A percentile compares a stretch with the other conserved stretches of the same genome.
These are phyloP conservation scores for Vigna trinervia DNA, from an alignment of 306 rosid genomes.

Conservation along the genomic window DNA sequence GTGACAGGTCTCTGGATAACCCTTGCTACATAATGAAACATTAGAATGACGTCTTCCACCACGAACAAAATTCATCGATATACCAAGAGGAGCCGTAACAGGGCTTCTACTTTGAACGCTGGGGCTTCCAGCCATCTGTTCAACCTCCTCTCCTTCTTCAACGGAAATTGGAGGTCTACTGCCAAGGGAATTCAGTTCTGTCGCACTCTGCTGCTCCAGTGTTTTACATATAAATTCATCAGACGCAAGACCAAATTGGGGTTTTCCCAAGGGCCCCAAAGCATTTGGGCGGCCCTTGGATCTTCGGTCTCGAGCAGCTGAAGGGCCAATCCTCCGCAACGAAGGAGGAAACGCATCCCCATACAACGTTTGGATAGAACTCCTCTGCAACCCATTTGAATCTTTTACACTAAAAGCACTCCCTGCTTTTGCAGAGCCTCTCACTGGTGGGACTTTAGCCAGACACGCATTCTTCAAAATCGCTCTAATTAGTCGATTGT, in stretches of 20 bases:
- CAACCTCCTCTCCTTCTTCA: constrained; percentile 99
- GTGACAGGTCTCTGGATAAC: constrained; percentile 69
- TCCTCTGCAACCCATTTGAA: constrained; percentile 56
- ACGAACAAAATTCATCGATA: constrained; percentile 61
- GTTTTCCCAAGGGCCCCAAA: constrained; percentile 66
- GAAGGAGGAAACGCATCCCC: constrained; percentile 65
- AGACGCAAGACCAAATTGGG: constrained; percentile 51
- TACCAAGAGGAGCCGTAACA: constrained; percentile 93
- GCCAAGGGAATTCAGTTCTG: constrained; percentile 91
- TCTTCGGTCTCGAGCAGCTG: constrained; percentile 53
- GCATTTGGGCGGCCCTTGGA: constrained; percentile 63
- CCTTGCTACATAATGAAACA: constrained; percentile 49
- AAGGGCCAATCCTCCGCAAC: constrained; percentile 58
- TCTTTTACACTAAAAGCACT: constrained; percentile 50
- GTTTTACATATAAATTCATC: constrained; percentile 60
- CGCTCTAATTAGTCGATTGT: constrained; percentile 74
- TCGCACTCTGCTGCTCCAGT: constrained; percentile 86
- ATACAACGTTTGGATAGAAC: constrained; percentile 52
- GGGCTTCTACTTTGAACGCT: constrained; percentile 91
- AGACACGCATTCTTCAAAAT: constrained; percentile 76
- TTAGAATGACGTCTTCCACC: constrained; percentile 61
- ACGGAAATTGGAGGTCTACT: constrained; percentile 96
- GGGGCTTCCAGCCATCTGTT: constrained; percentile 86
- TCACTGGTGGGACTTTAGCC: constrained; percentile 74
- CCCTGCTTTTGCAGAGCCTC: constrained; percentile 47